A percentile compares a stretch with the other conserved stretches of the same genome.
phyloP scores from a whole-genome alignment of 2,329 filamentous ascomycete species.

The Tolypocladium guangdongense region DNA sequence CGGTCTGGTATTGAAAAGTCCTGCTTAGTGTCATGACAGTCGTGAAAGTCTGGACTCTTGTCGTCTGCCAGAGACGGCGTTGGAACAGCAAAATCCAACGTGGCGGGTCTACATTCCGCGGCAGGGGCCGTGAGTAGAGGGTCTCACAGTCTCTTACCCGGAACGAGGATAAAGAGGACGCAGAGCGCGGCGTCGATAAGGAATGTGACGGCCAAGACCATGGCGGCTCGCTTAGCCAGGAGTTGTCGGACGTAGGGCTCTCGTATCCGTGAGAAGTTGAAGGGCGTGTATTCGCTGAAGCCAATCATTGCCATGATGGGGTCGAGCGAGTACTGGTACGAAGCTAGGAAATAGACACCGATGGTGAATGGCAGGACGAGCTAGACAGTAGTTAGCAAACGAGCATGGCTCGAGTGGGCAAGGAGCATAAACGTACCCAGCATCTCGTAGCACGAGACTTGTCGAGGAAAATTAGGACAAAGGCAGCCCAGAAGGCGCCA shows the following conservation, averaged over 20 bases:
- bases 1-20: not conserved
- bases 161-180: slow-evolving; percentile 88
- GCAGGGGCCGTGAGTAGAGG: not conserved
- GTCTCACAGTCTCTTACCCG: slow-evolving; percentile 64
- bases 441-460: slow-evolving; percentile 61
- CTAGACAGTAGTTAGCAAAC: slow-evolving; percentile 19
- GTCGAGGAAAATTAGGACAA: slow-evolving; percentile 85
- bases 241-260: slow-evolving; percentile 87
- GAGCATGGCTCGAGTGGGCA: slow-evolving; percentile 4
- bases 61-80: slow-evolving; percentile 2
- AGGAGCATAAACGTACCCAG: slow-evolving; percentile 55
- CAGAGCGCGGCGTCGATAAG: slow-evolving; percentile 73
- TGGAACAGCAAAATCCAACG: slow-evolving; percentile 1
- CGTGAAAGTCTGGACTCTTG: not conserved
- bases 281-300: slow-evolving; percentile 91
- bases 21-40: slow-evolving; percentile 3
- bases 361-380: slow-evolving; percentile 83
- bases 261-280: slow-evolving; percentile 77
- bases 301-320: slow-evolving; percentile 82
- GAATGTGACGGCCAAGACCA: slow-evolving; percentile 66
- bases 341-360: slow-evolving; percentile 77
- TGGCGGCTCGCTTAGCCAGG: slow-evolving; percentile 70
- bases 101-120: not conserved
- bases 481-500: slow-evolving; percentile 86
- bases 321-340: slow-evolving; percentile 93